phyloP scores from a whole-genome alignment of 306 rosid species.

The Inga leiocalycina region DNA sequence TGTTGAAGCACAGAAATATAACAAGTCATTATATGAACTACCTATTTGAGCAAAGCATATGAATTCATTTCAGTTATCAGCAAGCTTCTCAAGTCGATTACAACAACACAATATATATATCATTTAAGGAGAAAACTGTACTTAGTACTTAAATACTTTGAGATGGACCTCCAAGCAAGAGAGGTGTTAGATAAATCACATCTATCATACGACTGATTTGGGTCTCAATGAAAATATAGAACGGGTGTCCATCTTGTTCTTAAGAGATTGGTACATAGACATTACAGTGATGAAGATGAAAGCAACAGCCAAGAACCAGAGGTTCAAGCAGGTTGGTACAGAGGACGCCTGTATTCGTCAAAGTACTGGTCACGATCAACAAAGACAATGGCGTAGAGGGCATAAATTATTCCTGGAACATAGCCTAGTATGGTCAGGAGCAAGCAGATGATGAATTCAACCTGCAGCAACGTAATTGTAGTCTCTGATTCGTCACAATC shows the following conservation, averaged over 20 bases:
- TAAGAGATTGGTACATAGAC: neutral
- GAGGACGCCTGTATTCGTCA: constrained; percentile 64
- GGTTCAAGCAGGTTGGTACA: constrained; percentile 18
- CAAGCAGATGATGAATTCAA: constrained; percentile 66
- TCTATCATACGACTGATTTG: neutral
- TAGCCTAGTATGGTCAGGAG: constrained; percentile 66
- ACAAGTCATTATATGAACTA: neutral
- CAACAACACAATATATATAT: neutral
- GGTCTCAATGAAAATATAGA: neutral
- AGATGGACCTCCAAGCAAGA: neutral
- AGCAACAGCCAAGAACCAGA: neutral
- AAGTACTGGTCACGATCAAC: constrained; percentile 63
- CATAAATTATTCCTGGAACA: constrained; percentile 70
- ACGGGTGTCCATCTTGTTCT: neutral
- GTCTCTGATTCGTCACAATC: neutral
- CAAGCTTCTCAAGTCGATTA: neutral
- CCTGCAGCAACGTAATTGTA: constrained; percentile 38
- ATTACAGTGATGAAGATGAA: neutral
- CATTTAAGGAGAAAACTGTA: neutral
- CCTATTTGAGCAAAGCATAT: neutral
- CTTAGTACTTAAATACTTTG: neutral
- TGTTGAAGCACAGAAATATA: neutral
- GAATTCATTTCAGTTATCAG: neutral
- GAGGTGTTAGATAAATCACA: neutral
- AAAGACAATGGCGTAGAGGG: constrained; percentile 63